phyloP scores from a whole-genome alignment of 176 grass and related monocot genomes.

The Canna indica region DNA sequence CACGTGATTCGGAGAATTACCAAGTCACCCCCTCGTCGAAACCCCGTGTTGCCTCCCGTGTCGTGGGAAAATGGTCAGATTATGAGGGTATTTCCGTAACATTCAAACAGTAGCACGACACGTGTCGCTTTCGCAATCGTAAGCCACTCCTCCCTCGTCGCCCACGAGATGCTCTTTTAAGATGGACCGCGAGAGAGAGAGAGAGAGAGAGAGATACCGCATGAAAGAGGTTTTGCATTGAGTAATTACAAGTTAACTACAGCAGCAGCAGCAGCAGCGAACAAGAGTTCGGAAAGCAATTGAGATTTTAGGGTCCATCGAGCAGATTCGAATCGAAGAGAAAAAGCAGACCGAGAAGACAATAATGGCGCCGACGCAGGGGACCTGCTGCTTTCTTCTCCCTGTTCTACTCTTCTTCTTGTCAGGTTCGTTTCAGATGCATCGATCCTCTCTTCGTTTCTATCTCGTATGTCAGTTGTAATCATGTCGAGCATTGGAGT shows the following conservation, averaged over 20 bases:
- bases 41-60: too few relatives aligned
- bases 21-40: too few relatives aligned
- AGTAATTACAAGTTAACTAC: not conserved
- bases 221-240: not conserved
- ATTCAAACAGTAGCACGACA: not conserved
- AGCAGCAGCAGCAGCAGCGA: not conserved
- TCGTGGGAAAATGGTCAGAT: not conserved
- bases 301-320: not conserved
- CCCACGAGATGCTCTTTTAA: not conserved
- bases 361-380: conserved; percentile 14
- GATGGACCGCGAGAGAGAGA: not conserved
- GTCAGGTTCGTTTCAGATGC: conserved; percentile 18
- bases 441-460: conserved; percentile 7
- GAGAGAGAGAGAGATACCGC: not conserved
- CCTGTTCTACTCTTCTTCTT: conserved; percentile 16
- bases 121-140: not conserved
- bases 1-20: too few relatives aligned
- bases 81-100: not conserved
- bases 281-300: not conserved
- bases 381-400: conserved; percentile 5
- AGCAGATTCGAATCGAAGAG: not conserved
- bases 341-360: not conserved
- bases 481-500: not conserved
- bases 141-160: not conserved
- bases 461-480: not conserved